Conservation (phyloP, 148 eudicot species). For the Gaultheria prostrata region DNA sequence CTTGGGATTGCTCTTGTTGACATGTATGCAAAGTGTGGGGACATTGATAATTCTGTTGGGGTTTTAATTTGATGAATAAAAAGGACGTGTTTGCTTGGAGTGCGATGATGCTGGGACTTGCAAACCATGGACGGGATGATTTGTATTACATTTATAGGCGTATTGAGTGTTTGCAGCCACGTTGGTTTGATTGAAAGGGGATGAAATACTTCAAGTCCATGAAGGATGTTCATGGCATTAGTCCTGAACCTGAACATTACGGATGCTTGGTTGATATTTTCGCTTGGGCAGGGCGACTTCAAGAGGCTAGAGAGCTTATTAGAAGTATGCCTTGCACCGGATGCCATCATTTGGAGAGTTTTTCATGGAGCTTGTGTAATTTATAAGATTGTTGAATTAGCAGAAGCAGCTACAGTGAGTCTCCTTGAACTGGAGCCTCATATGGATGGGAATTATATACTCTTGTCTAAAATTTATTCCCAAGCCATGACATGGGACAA, state of each 20-base stretch:
- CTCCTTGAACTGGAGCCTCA: conserved; percentile 20
- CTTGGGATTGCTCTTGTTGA: conserved; percentile 16
- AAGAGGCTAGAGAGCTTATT: conserved; percentile 24
- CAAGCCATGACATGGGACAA: conserved; percentile 23
- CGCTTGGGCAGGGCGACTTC: conserved; percentile 20
- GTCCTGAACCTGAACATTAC: conserved; percentile 21
- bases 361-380: conserved; percentile 23
- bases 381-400: conserved; percentile 18
- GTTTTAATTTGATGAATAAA: conserved; percentile 14
- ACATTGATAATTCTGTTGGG: conserved; percentile 16
- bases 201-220: conserved; percentile 21
- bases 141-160: conserved; percentile 19
- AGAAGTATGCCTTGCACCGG: conserved; percentile 11
- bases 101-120: conserved; percentile 22
- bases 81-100: conserved; percentile 23
- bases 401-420: conserved; percentile 15
- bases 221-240: conserved; percentile 12
- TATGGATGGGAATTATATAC: conserved; percentile 18
- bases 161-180: conserved; percentile 22
- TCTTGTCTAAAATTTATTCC: conserved; percentile 26
- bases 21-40: conserved; percentile 26
- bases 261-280: conserved; percentile 22
- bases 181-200: conserved; percentile 21
- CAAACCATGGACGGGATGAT: conserved; percentile 22
- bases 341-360: conserved; percentile 16